These are phyloP conservation scores for Pseudogymnoascus sp. DNA, from an alignment of 2,329 filamentous ascomycete genomes.

Conservation along the genomic window DNA sequence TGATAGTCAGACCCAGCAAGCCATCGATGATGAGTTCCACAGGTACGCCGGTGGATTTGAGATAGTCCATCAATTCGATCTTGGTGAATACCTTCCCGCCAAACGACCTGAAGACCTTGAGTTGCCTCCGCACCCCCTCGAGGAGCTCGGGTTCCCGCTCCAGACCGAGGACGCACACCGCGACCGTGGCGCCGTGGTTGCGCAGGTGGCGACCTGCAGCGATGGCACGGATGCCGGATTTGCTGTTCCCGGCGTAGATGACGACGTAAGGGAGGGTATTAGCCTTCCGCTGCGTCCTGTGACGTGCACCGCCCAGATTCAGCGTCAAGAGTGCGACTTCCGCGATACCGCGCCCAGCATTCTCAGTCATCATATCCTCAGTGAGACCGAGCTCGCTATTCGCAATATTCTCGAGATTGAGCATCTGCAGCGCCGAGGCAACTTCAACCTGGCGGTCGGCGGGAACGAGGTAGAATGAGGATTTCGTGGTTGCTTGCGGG, in stretches of 20 bases:
- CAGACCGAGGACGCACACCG: constrained; percentile 76
- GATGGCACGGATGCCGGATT: constrained; percentile 74
- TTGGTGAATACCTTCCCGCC: constrained; percentile 64
- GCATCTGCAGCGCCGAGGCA: constrained; percentile 71
- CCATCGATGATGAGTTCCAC: constrained; percentile 83
- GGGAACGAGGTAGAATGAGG: constrained; percentile 42
- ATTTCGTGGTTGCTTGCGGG: constrained; percentile 26
- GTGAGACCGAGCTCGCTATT: constrained; percentile 78
- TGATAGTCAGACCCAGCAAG: constrained; percentile 74
- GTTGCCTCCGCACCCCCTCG: constrained; percentile 70
- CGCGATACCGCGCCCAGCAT: constrained; percentile 79
- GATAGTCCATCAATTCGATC: constrained; percentile 51
- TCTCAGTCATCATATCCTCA: constrained; percentile 87
- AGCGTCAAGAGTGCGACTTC: constrained; percentile 69
- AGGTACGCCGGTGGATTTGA: constrained; percentile 51
- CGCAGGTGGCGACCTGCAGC: constrained; percentile 80
- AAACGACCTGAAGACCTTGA: constrained; percentile 75
- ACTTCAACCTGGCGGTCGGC: constrained; percentile 52
- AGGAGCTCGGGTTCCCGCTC: constrained; percentile 76
- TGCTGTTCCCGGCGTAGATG: constrained; percentile 92
- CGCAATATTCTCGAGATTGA: constrained; percentile 86
- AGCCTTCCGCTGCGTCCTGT: constrained; percentile 29
- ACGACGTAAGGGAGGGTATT: constrained; percentile 41
- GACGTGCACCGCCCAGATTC: constrained; percentile 30
- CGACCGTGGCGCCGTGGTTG: constrained; percentile 71